Conservation (phyloP, 108 stramenopile species). For the Nitzschia putrida region DNA sequence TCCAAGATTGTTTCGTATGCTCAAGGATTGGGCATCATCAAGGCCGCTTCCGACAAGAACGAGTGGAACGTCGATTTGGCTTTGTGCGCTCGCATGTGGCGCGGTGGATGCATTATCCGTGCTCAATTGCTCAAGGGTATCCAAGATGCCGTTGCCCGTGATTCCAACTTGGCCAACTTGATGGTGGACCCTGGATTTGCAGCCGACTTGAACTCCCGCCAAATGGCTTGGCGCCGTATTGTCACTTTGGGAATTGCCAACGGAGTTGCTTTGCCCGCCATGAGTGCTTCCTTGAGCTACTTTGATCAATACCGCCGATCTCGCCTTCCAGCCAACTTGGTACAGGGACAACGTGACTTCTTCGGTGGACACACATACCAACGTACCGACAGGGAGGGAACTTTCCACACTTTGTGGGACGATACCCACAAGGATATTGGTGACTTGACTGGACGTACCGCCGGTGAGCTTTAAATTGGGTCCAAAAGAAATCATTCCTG, state of each 20-base stretch:
- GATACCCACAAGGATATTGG: constrained; percentile 94
- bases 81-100: constrained; percentile 97
- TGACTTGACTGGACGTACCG: constrained; percentile 84
- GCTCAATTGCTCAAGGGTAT: constrained; percentile 92
- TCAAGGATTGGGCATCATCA: constrained; percentile 94
- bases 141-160: constrained; percentile 76
- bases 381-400: constrained; percentile 80
- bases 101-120: constrained; percentile 99
- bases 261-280: constrained; percentile 89
- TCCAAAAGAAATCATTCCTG: too few species aligned
- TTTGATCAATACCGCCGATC: constrained; percentile 94
- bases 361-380: constrained; percentile 99
- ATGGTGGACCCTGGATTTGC: constrained; percentile 94
- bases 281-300: constrained; percentile 90
- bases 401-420: constrained; percentile 92
- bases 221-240: constrained; percentile 91
- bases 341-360: constrained; percentile 98
- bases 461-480: constrained; percentile 68
- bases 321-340: constrained; percentile 90
- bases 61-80: constrained; percentile 91
- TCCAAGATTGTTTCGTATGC: constrained; percentile 98
- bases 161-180: constrained; percentile 83
- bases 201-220: constrained; percentile 74
- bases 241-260: constrained; percentile 87
- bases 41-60: constrained; percentile 81